phyloP scores from a whole-genome alignment of 495 filamentous ascomycete genomes.

The Xylaria bambusicola region DNA sequence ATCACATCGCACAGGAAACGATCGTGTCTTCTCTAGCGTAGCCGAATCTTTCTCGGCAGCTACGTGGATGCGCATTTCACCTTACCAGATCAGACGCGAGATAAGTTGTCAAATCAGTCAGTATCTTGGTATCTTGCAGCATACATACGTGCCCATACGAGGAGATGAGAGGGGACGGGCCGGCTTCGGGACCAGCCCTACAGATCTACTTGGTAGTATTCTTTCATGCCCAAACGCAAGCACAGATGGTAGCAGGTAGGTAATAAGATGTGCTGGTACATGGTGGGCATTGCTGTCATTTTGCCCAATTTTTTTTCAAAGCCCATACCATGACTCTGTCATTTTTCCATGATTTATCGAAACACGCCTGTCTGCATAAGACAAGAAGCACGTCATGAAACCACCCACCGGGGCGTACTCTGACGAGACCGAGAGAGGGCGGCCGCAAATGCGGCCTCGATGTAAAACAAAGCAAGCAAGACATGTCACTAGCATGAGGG shows the following conservation, averaged over 20 bases:
- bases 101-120: slow-evolving; percentile 1
- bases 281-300: not conserved
- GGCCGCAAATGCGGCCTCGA: slow-evolving; percentile 10
- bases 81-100: slow-evolving; percentile 8
- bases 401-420: slow-evolving; percentile 8
- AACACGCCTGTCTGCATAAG: not conserved
- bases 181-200: slow-evolving; percentile 17
- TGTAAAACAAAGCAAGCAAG: slow-evolving; percentile 6
- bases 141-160: not conserved
- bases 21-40: not conserved
- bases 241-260: not conserved
- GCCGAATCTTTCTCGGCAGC: slow-evolving; percentile 9
- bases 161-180: not conserved
- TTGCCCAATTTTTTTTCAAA: not conserved
- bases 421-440: slow-evolving; percentile 6
- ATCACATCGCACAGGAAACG: not conserved
- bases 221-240: slow-evolving; percentile 5
- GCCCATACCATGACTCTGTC: slow-evolving; percentile 3
- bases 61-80: slow-evolving; percentile 14
- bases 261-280: no score
- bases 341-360: not conserved
- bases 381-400: slow-evolving; percentile 13
- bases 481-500: slow-evolving; percentile 7
- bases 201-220: no score
- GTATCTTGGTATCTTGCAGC: slow-evolving; percentile 8